A percentile compares a stretch with the other conserved stretches of the same genome.
These are phyloP conservation scores for Talaromyces amestolkiae DNA, from an alignment of 2,329 filamentous ascomycete species.

Conservation along the genomic window DNA sequence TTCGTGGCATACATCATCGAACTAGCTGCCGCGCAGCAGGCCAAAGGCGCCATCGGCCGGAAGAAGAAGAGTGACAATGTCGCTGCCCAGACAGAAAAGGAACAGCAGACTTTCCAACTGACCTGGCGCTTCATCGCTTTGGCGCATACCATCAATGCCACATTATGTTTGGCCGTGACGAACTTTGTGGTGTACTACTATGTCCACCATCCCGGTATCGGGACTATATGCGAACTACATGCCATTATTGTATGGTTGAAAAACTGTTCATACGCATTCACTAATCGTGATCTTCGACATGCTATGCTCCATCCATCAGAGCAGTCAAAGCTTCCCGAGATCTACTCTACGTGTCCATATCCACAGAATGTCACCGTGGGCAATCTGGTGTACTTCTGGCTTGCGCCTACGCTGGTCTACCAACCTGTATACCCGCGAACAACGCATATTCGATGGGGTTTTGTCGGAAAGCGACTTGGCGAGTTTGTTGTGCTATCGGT, in stretches of 20 bases:
- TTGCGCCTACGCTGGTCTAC: slow-evolving; percentile 93
- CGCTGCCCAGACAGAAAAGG: slow-evolving; percentile 58
- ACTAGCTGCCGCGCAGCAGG: slow-evolving; percentile 74
- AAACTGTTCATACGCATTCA: slow-evolving; percentile 91
- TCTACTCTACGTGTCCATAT: slow-evolving; percentile 83
- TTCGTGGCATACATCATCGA: slow-evolving; percentile 90
- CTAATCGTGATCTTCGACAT: slow-evolving; percentile 90
- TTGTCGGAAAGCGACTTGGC: slow-evolving; percentile 76
- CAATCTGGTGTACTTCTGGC: slow-evolving; percentile 95
- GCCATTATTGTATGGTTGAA: slow-evolving; percentile 96
- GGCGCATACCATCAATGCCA: slow-evolving; percentile 79
- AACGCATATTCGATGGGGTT: slow-evolving; percentile 76
- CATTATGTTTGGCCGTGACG: slow-evolving; percentile 74
- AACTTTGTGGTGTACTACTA: slow-evolving; percentile 85
- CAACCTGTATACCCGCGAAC: slow-evolving; percentile 94
- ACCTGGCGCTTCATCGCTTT: slow-evolving; percentile 80
- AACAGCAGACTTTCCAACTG: slow-evolving; percentile 62
- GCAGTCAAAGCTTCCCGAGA: slow-evolving; percentile 68
- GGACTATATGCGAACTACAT: slow-evolving; percentile 84
- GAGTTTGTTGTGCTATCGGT: slow-evolving; percentile 76
- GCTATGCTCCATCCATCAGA: slow-evolving; percentile 76
- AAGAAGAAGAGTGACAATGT: slow-evolving; percentile 52
- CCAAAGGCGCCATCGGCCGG: slow-evolving; percentile 64
- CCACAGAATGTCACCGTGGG: slow-evolving; percentile 83
- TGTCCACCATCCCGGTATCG: slow-evolving; percentile 90